Conservation (phyloP, 2,329 filamentous ascomycete genomes). For the Orbilia brochopaga region DNA sequence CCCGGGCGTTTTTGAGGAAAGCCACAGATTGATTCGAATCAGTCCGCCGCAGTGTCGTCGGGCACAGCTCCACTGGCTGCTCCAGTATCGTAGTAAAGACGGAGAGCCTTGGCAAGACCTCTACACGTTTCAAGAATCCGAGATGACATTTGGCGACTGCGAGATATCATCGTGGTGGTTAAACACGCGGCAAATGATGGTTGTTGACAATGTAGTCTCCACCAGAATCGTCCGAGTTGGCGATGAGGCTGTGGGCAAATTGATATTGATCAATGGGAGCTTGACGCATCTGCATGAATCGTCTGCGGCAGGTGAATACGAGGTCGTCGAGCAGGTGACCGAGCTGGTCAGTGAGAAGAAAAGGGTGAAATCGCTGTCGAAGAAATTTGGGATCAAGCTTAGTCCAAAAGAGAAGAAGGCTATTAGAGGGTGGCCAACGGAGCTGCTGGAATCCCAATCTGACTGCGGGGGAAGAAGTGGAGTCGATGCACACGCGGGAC, state of each 20-base stretch:
- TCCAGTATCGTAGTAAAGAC: constrained; percentile 5
- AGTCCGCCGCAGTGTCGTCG: constrained; percentile 26
- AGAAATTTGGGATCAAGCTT: constrained; percentile 33
- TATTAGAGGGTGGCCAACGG: constrained; percentile 20
- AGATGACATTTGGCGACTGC: constrained; percentile 31
- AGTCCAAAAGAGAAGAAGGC: constrained; percentile 19
- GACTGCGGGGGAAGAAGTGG: too few relatives aligned
- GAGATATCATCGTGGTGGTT: constrained; percentile 32
- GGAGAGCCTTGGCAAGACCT: constrained; percentile 22
- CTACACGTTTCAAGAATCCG: constrained; percentile 40
- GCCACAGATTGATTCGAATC: constrained; percentile 28
- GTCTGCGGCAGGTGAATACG: too few relatives aligned
- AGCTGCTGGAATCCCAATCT: background rate
- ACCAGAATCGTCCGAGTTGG: constrained; percentile 30
- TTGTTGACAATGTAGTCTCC: constrained; percentile 29
- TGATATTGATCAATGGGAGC: too few relatives aligned
- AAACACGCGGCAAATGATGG: constrained; percentile 11
- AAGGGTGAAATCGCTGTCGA: constrained; percentile 15
- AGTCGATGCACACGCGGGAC: too few relatives aligned
- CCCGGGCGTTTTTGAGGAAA: constrained; percentile 13
- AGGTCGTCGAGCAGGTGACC: constrained; percentile 13
- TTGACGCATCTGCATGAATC: too few relatives aligned
- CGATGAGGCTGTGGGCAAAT: constrained; percentile 25
- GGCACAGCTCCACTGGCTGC: constrained; percentile 24
- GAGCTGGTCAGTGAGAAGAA: constrained; percentile 23